Evolutionary conservation across 1,139 yeast species (phyloP).

Genomic region (Debaryomycetaceae sp.): DNA sequence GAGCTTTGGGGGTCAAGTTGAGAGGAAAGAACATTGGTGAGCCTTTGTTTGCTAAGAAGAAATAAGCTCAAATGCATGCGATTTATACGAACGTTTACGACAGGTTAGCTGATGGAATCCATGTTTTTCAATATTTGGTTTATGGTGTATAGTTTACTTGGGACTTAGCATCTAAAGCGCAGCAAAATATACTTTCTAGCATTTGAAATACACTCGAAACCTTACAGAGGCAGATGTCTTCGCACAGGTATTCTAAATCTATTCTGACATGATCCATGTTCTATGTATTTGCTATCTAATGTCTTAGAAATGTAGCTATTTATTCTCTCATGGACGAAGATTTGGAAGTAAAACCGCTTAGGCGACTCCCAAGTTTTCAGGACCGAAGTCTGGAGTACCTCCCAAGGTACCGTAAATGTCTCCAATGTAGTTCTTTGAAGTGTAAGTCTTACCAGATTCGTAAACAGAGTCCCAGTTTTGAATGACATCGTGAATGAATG

Average conservation of each 20-base stretch:
- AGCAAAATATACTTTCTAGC: neutral
- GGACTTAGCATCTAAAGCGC: neutral
- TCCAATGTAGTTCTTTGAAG: conserved; percentile 55
- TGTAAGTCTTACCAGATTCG: conserved; percentile 29
- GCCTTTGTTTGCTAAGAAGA: conserved; percentile 77
- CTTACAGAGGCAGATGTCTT: neutral
- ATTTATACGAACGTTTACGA: neutral
- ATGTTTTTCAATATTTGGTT: neutral
- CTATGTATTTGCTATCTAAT: too few relatives aligned
- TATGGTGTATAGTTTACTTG: neutral
- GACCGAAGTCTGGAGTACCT: conserved; percentile 29
- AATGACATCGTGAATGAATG: conserved; percentile 52
- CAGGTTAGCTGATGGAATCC: neutral
- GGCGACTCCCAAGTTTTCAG: conserved; percentile 15
- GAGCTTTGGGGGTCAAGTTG: conserved; percentile 90
- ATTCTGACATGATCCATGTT: too few relatives aligned
- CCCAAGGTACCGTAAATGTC: conserved; percentile 56
- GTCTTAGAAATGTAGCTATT: too few relatives aligned
- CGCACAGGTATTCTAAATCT: too few relatives aligned
- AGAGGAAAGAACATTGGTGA: conserved; percentile 95
- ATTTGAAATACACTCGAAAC: neutral
- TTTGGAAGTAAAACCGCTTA: conserved; percentile 4
- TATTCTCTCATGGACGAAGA: too few relatives aligned
- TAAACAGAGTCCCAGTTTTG: conserved; percentile 51
- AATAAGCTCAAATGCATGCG: conserved; percentile 22